A percentile compares a stretch with the other conserved stretches of the same genome.
Evolutionary conservation across 352 stramenopile species (phyloP).

Genomic region (Phytophthora meadii): DNA sequence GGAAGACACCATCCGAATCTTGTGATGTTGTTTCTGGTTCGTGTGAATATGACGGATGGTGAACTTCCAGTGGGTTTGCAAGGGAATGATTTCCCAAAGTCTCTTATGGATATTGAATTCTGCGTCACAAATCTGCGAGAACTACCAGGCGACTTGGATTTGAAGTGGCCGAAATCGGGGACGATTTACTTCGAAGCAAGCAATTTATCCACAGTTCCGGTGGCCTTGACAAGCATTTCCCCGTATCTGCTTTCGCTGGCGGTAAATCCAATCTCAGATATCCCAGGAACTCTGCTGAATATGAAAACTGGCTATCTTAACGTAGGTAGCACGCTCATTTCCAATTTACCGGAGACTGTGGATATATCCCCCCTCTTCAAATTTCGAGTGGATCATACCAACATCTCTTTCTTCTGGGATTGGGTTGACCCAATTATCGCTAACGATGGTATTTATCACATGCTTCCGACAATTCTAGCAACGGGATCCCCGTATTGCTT

Average conservation of each 20-base stretch:
- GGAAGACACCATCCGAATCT: slow-evolving; percentile 35
- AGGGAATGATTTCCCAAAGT: slow-evolving; percentile 31
- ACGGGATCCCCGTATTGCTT: slow-evolving; percentile 12
- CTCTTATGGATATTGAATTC: slow-evolving; percentile 46
- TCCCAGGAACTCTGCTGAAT: slow-evolving; percentile 5
- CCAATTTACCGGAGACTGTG: slow-evolving; percentile 11
- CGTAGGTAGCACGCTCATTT: slow-evolving; percentile 21
- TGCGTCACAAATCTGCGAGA: slow-evolving; percentile 35
- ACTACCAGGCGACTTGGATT: slow-evolving; percentile 42
- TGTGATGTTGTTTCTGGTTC: slow-evolving; percentile 43
- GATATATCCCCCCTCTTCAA: slow-evolving; percentile 5
- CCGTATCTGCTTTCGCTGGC: slow-evolving; percentile 18
- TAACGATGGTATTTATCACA: not conserved
- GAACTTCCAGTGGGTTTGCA: slow-evolving; percentile 41
- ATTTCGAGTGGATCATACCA: slow-evolving; percentile 20
- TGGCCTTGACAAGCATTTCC: slow-evolving; percentile 9
- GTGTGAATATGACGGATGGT: slow-evolving; percentile 36
- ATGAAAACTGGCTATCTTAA: slow-evolving; percentile 9
- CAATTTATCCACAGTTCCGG: slow-evolving; percentile 11
- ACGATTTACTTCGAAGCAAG: slow-evolving; percentile 20
- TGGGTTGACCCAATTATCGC: slow-evolving; percentile 18
- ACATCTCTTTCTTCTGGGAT: slow-evolving; percentile 26
- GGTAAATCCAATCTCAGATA: slow-evolving; percentile 20
- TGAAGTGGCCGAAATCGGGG: slow-evolving; percentile 34
- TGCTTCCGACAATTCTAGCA: slow-evolving; percentile 10